Percentiles rank a stretch among this genome's conserved stretches.
Conservation (phyloP, 2,329 filamentous ascomycete genomes). For the Zopfia rhizophila region DNA sequence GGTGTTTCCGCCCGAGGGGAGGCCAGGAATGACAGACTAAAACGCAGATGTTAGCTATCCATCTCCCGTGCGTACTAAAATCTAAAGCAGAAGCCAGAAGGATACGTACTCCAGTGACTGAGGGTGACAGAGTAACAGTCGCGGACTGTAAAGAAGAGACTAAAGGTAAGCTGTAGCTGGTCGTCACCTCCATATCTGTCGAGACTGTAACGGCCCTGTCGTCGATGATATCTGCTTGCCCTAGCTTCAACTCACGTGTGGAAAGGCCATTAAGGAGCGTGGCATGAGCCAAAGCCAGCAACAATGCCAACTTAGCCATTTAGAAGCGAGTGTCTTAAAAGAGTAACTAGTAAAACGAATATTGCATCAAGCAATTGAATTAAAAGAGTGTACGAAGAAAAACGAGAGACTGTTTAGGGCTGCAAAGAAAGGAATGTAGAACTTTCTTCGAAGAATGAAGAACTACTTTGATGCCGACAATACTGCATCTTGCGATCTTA, state of each 20-base stretch:
- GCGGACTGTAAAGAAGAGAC: slow-evolving; percentile 42
- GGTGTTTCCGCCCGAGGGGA: slow-evolving; percentile 44
- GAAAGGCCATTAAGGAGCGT: slow-evolving; percentile 37
- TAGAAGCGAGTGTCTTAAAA: slow-evolving; percentile 13
- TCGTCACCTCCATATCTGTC: slow-evolving; percentile 35
- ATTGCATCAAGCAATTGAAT: slow-evolving; percentile 23
- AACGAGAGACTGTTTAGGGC: slow-evolving; percentile 26
- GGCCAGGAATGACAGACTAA: slow-evolving; percentile 42
- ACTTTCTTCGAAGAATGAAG: slow-evolving; percentile 38
- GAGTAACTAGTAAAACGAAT: slow-evolving; percentile 18
- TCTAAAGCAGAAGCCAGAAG: not conserved
- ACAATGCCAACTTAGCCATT: slow-evolving; percentile 40
- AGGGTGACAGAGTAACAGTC: slow-evolving; percentile 33
- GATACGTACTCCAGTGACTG: slow-evolving; percentile 41
- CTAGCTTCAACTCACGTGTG: slow-evolving; percentile 22
- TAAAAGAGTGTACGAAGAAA: slow-evolving; percentile 26
- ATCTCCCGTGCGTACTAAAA: not conserved
- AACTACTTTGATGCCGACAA: slow-evolving; percentile 28
- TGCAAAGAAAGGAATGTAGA: slow-evolving; percentile 37
- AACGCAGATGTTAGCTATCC: slow-evolving; percentile 12
- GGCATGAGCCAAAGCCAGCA: slow-evolving; percentile 38
- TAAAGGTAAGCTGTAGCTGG: slow-evolving; percentile 39
- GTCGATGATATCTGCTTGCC: slow-evolving; percentile 18
- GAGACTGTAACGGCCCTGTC: slow-evolving; percentile 38
- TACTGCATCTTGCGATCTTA: slow-evolving; percentile 12